Evolutionary conservation across 2,329 filamentous ascomycete genomes (phyloP), one percentile per base, ranked within the genome.

Genomic region (Aspergillus pseudonomiae): DNA sequence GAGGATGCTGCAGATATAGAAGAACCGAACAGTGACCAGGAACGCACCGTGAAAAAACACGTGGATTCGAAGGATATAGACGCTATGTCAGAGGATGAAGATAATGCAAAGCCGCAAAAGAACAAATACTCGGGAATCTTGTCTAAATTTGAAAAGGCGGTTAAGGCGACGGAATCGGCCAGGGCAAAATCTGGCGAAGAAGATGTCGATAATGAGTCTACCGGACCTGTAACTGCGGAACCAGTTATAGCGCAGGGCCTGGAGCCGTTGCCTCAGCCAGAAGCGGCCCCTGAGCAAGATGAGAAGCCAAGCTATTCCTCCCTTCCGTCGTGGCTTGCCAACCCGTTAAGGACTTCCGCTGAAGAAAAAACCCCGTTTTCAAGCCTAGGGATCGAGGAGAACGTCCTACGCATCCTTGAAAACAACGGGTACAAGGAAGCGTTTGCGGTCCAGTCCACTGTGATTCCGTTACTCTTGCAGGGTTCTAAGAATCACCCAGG

Each of bases 401-500:
- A 87, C 52, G 83, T 89, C 10, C 80, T 88, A 1, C 83, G 86
- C 21, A 84, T 85, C 6, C 82, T 99, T 6, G 82, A 87, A 36
- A 82, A 85, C n/a, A 89, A 90, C 65, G 88, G 88, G 1, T 92
- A 92, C 74, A 82, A 83, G 6, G 82, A 89, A 56, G 91, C 93
- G 0, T 89, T 95, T 73, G 91, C 92, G 0, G 88, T 96, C 1
- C 93, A 96, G 77, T 88, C 91, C 6, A 88, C 89, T 1, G 85
- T 95, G 0, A 84, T 99, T 30, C 94, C 94, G 0, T 83, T 96
- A 46, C 84, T 99, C 6, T 82, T 96, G 4, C 89, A 87, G 26
- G 86, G 85, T 0, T 84, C 85, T 48, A 82, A 85, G 61, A 81
- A 85, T 41, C 84, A 88, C 41, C 80, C 86, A 1, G 91, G 92